These are phyloP conservation scores for Hanseniaspora nectarophila DNA, from an alignment of 805 yeast genomes.

Conservation along the genomic window DNA sequence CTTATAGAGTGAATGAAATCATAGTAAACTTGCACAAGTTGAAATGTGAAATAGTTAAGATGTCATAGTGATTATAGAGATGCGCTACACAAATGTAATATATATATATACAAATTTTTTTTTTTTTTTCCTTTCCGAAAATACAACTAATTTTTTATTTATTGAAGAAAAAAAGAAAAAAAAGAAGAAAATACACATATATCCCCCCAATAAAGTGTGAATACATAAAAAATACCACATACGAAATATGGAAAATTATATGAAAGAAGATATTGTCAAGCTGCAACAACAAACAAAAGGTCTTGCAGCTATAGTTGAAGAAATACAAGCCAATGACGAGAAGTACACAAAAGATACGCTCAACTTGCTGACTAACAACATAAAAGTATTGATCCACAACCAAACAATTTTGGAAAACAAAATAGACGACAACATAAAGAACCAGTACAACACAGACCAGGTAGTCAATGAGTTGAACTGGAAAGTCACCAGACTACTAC, in stretches of 20 bases:
- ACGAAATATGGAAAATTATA: constrained; percentile 21
- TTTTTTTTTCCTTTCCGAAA: neutral
- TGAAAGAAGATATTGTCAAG: constrained; percentile 15
- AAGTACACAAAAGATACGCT: constrained; percentile 16
- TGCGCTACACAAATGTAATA: neutral
- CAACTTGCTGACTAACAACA: constrained; percentile 21
- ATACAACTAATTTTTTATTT: too few relatives aligned
- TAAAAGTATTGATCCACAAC: constrained; percentile 26
- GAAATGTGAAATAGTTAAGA: constrained; percentile 8
- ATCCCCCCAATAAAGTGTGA: too few relatives aligned
- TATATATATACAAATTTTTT: too few relatives aligned
- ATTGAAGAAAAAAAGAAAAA: too few relatives aligned
- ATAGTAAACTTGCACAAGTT: constrained; percentile 9
- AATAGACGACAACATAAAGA: constrained; percentile 27
- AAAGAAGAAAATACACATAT: too few relatives aligned
- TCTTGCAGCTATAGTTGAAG: constrained; percentile 3
- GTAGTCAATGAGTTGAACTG: constrained; percentile 25
- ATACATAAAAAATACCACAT: neutral
- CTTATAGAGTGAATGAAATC: constrained; percentile 24
- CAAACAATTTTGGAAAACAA: constrained; percentile 29
- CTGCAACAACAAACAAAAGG: neutral
- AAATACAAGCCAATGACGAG: constrained; percentile 13
- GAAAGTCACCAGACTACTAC: constrained; percentile 14
- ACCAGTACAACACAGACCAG: constrained; percentile 29
- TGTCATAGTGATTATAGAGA: neutral